These are phyloP conservation scores for Fusarium mexicanum DNA, from an alignment of 2,329 filamentous ascomycete genomes.

Conservation along the genomic window DNA sequence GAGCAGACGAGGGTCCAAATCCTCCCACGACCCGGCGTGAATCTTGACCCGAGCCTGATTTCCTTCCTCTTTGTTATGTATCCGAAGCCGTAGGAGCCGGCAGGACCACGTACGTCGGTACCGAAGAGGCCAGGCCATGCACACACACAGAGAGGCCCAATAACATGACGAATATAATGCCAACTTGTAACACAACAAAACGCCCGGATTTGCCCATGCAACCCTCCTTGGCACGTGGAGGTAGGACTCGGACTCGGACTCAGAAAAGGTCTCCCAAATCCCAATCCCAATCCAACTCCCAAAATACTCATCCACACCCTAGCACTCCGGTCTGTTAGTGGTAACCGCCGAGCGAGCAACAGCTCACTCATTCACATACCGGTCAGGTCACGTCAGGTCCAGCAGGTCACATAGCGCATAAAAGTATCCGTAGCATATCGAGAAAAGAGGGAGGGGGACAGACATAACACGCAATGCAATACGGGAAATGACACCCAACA, in stretches of 20 bases:
- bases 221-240: slow-evolving; percentile 22
- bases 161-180: neutral
- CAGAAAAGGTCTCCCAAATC: neutral
- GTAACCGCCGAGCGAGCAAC: slow-evolving; percentile 6
- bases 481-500: slow-evolving; percentile 1
- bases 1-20: neutral
- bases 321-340: neutral
- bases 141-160: slow-evolving; percentile 1
- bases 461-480: neutral
- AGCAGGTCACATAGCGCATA: neutral
- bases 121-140: neutral
- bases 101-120: neutral
- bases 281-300: neutral
- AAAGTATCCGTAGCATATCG: neutral
- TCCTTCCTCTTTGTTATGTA: neutral
- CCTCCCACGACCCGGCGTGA: neutral
- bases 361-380: neutral
- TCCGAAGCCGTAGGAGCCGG: neutral
- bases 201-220: slow-evolving; percentile 16
- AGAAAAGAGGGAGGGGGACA: neutral
- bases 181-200: slow-evolving; percentile 12
- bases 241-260: slow-evolving; percentile 6
- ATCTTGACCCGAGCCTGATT: slow-evolving; percentile 4
- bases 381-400: neutral
- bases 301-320: neutral